A percentile compares a stretch with the other conserved stretches of the same genome.
Evolutionary conservation across 225 moss, liverwort and hornwort species (phyloP).

Genomic region (Anthoceros angustus): DNA sequence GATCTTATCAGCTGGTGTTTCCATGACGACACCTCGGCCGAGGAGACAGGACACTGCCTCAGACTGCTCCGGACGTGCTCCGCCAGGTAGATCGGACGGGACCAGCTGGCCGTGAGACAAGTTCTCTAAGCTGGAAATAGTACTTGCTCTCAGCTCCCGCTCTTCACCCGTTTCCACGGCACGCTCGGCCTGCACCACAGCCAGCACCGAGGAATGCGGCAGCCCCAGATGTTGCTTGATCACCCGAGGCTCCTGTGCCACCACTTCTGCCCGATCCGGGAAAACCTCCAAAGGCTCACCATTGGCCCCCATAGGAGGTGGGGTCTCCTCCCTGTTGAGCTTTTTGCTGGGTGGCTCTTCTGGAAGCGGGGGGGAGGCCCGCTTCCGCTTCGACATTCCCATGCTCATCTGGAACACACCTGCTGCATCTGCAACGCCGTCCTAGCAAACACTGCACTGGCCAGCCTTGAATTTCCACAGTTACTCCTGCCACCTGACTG

Average conservation of each 20-base stretch:
- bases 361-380: constrained; percentile 43
- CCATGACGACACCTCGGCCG: not conserved
- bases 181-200: constrained; percentile 32
- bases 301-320: constrained; percentile 19
- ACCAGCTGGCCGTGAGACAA: constrained; percentile 44
- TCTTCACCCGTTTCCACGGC: constrained; percentile 15
- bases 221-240: constrained; percentile 27
- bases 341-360: constrained; percentile 30
- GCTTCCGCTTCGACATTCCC: constrained; percentile 49
- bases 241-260: constrained; percentile 25
- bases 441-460: not conserved
- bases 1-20: constrained; percentile 9
- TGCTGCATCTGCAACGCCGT: not conserved
- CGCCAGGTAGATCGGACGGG: not conserved
- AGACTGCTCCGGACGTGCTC: not conserved
- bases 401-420: not conserved
- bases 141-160: constrained; percentile 12
- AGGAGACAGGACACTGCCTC: not conserved
- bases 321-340: constrained; percentile 29
- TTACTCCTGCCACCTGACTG: no score
- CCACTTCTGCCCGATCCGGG: constrained; percentile 17
- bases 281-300: constrained; percentile 31
- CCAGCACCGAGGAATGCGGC: constrained; percentile 39
- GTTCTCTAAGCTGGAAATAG: constrained; percentile 28
- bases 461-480: not conserved